Conservation (phyloP, 129 eudicot genomes). For the Escallonia rubra region DNA sequence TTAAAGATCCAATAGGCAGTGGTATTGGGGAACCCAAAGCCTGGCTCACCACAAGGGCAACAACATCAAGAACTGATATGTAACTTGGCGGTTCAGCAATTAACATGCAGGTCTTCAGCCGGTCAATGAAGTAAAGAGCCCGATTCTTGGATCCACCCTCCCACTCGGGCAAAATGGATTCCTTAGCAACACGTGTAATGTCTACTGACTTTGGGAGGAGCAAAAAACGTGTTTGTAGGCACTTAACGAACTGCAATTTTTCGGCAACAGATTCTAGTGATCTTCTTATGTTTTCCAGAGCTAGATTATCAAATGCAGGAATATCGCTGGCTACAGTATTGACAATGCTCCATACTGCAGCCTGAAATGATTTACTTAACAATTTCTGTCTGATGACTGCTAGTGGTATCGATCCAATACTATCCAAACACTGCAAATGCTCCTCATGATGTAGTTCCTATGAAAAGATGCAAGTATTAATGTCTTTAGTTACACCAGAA, state of each 20-base stretch:
- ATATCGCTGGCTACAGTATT: conserved; percentile 32
- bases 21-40: conserved; percentile 70
- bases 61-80: conserved; percentile 58
- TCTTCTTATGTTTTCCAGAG: conserved; percentile 32
- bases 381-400: conserved; percentile 47
- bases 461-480: conserved; percentile 9
- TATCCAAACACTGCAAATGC: conserved; percentile 44
- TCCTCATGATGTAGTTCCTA: conserved; percentile 68
- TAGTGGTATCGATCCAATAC: conserved; percentile 53
- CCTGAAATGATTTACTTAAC: conserved; percentile 68
- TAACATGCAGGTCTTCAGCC: conserved; percentile 39
- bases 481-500: neutral
- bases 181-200: conserved; percentile 60
- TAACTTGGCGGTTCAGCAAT: conserved; percentile 87
- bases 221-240: conserved; percentile 69
- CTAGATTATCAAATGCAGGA: conserved; percentile 28
- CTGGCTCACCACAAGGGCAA: conserved; percentile 72
- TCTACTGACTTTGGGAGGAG: conserved; percentile 66
- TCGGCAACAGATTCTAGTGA: conserved; percentile 53
- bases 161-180: conserved; percentile 74
- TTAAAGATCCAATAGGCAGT: conserved; percentile 65
- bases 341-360: conserved; percentile 60
- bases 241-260: conserved; percentile 62
- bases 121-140: conserved; percentile 68
- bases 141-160: conserved; percentile 46